These are phyloP conservation scores for Aaosphaeria arxii DNA, from an alignment of 2,329 filamentous ascomycete genomes.

Conservation along the genomic window DNA sequence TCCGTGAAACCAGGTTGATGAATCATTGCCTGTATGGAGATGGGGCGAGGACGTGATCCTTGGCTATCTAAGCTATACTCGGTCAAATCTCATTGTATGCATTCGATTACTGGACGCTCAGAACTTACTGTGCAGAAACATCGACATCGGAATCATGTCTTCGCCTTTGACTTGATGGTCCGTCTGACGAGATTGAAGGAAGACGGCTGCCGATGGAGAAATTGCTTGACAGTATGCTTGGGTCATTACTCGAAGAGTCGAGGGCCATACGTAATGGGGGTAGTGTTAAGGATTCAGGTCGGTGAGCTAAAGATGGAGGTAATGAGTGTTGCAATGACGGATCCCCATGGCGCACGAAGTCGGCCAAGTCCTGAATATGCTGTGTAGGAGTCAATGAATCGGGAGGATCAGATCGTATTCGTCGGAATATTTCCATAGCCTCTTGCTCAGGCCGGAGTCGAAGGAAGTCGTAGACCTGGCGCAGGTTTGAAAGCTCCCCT, in stretches of 20 bases:
- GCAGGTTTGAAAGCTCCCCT: conserved; percentile 28
- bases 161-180: conserved; percentile 20
- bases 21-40: conserved; percentile 20
- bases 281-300: conserved; percentile 16
- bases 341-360: conserved; percentile 21
- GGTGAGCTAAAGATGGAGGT: conserved; percentile 1
- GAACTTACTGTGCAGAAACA: conserved; percentile 25
- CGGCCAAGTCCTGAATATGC: conserved; percentile 24
- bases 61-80: conserved; percentile 26
- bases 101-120: not conserved
- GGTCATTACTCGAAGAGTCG: conserved; percentile 12
- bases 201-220: conserved; percentile 13
- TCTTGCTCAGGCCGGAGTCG: conserved; percentile 27
- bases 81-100: conserved; percentile 19
- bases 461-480: conserved; percentile 29
- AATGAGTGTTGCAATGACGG: conserved; percentile 5
- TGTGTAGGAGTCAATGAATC: conserved; percentile 14
- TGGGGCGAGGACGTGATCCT: conserved; percentile 10
- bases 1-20: conserved; percentile 6
- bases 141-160: conserved; percentile 21
- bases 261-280: conserved; percentile 27
- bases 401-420: conserved; percentile 18
- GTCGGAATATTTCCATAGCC: conserved; percentile 23
- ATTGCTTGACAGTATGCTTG: conserved; percentile 5
- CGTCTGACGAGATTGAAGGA: conserved; percentile 13